A percentile compares a stretch with the other conserved stretches of the same genome.
These are phyloP conservation scores for Durio zibethinus DNA, from an alignment of 345 rosid species.

Conservation along the genomic window DNA sequence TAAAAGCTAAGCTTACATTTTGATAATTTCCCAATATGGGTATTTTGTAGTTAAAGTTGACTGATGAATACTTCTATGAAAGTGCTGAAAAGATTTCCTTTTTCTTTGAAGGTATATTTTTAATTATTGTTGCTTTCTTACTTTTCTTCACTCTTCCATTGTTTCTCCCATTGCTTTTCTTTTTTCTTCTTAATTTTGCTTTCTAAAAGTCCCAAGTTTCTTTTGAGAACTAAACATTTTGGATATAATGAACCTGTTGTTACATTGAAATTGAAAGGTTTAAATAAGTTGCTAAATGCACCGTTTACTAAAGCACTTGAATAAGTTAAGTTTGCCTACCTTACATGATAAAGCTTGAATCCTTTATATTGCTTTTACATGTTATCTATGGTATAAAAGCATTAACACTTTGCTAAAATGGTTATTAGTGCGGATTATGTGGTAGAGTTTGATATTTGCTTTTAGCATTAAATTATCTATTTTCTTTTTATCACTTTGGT, in stretches of 20 bases:
- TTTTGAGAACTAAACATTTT: background rate
- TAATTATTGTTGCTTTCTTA: background rate
- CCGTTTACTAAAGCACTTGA: background rate
- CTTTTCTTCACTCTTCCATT: background rate
- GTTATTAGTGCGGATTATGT: background rate
- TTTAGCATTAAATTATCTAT: background rate
- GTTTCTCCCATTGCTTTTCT: background rate
- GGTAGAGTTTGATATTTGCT: background rate
- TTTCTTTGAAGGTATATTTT: slow-evolving; percentile 80
- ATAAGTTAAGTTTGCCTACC: background rate
- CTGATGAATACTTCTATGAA: slow-evolving; percentile 81
- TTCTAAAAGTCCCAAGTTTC: background rate
- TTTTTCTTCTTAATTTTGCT: background rate
- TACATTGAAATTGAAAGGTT: background rate
- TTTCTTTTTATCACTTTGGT: background rate
- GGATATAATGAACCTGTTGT: background rate
- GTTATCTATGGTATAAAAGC: background rate
- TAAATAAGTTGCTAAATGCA: background rate
- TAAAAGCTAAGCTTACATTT: background rate
- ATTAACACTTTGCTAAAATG: background rate
- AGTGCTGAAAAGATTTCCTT: slow-evolving; percentile 83
- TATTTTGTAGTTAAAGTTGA: slow-evolving; percentile 40
- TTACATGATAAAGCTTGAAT: background rate
- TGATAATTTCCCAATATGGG: background rate
- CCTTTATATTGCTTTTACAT: background rate